Conservation (phyloP, 2,329 filamentous ascomycete genomes). For the Gnomoniopsis sp. region DNA sequence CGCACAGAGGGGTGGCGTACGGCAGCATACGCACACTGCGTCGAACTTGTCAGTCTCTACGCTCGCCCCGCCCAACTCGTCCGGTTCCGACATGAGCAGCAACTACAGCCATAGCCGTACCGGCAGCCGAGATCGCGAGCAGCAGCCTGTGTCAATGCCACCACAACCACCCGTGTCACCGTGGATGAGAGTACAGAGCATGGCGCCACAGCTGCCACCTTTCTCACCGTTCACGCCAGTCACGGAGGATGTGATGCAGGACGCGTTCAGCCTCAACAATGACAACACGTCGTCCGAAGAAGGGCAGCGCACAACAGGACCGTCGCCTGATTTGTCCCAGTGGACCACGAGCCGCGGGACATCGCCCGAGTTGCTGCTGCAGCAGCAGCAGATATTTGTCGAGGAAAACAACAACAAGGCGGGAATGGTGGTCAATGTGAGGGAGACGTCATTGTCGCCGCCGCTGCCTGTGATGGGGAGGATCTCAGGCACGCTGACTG, state of each 20-base stretch:
- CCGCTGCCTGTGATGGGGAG: neutral
- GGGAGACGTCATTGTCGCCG: neutral
- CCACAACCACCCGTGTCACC: conserved; percentile 13
- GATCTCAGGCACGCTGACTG: neutral
- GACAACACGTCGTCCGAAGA: neutral
- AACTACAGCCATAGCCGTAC: conserved; percentile 9
- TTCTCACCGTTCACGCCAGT: conserved; percentile 18
- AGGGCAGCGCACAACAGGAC: neutral
- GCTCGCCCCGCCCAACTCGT: neutral
- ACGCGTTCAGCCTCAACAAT: conserved; percentile 13
- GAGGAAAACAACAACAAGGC: neutral
- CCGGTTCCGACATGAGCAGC: conserved; percentile 4
- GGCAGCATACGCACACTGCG: neutral
- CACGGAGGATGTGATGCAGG: conserved; percentile 12
- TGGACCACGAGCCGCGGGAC: conserved; percentile 5
- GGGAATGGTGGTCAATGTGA: neutral
- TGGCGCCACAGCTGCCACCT: conserved; percentile 18
- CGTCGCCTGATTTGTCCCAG: conserved; percentile 12
- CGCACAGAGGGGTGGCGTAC: no score
- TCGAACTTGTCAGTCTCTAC: neutral
- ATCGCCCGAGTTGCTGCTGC: conserved; percentile 8
- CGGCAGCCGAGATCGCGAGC: neutral
- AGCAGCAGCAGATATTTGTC: no score
- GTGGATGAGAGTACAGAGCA: conserved; percentile 16
- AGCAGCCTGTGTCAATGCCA: conserved; percentile 7